phyloP scores from a whole-genome alignment of 768 basidiomycete genomes.

The Lentinus tigrinus region DNA sequence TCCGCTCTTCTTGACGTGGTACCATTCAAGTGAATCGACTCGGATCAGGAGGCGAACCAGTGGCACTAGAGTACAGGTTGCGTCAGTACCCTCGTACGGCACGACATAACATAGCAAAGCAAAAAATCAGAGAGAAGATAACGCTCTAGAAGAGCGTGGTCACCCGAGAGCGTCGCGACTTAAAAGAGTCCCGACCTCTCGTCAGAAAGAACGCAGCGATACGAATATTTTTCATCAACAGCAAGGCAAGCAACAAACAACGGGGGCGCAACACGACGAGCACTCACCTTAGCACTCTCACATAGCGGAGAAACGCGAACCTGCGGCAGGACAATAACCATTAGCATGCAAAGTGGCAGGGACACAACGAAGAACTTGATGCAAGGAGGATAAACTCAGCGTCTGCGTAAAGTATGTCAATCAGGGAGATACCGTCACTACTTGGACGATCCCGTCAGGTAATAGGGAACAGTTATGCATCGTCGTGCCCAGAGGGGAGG shows the following conservation, averaged over 20 bases:
- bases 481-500: not conserved
- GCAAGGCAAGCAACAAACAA: not conserved
- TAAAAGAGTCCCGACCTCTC: not conserved
- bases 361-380: no score
- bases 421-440: not conserved
- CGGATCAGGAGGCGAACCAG: no score
- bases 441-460: not conserved
- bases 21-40: no score
- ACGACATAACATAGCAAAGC: no score
- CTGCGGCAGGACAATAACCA: no score
- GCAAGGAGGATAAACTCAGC: not conserved
- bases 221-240: not conserved
- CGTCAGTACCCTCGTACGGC: no score
- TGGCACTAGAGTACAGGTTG: no score
- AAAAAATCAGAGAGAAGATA: constrained; percentile 24
- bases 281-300: not conserved
- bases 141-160: not conserved
- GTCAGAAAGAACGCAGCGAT: not conserved
- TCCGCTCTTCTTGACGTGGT: no score
- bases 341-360: no score
- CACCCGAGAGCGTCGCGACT: not conserved
- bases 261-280: not conserved
- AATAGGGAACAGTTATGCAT: not conserved
- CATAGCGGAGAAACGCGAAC: no score
- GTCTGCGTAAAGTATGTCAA: not conserved